Evolutionary conservation across 495 filamentous ascomycete species (phyloP), one percentile per base, ranked within the genome.

Genomic region (Hypoxylon lienhwacheense): DNA sequence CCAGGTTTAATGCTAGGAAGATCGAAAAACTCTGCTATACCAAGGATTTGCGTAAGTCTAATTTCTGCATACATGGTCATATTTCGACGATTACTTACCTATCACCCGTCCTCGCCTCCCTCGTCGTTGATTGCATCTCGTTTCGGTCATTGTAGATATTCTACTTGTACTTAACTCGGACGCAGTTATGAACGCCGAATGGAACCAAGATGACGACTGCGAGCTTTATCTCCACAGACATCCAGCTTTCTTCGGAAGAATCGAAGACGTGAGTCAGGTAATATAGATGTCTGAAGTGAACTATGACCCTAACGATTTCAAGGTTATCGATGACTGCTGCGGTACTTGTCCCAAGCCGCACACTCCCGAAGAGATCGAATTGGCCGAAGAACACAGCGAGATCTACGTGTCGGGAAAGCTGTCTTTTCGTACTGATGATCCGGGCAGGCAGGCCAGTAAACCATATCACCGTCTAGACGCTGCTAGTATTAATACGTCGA

Each of bases 21-120:
- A 89, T 91, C 43, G 87, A 91, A 64, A 88, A 85, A 56, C 71
- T 90, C 0, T 77, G 90, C 24, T 91, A 88, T 66, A 87, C 85
- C 2, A 85, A 85, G 52, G 89, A 93, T 62, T 65, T 91, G 8
- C 74, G 71, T 74, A 58, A 58, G 71, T 58, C 2, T 5, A 46
- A 5, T 1, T 17, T 19, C 15, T n/a, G n/a, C n/a, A n/a, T n/a
- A n/a, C n/a, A n/a, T n/a, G n/a, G n/a, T n/a, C n/a, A n/a, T n/a
- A n/a, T n/a, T n/a, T n/a, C n/a, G n/a, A n/a, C n/a, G n/a, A n/a
- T n/a, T 14, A 10, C 11, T 34, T 42, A 19, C 17, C 21, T 4
- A 8, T 22, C 3, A 5, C n/a, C 5, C 15, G 17, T 15, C 11
- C 20, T 11, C 22, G n/a, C 11, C 32, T 14, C 10, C n/a, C 32